A percentile compares a stretch with the other conserved stretches of the same genome.
These are phyloP conservation scores for Boletus semigastroideus DNA, from an alignment of 1,284 basidiomycete species.

Conservation along the genomic window DNA sequence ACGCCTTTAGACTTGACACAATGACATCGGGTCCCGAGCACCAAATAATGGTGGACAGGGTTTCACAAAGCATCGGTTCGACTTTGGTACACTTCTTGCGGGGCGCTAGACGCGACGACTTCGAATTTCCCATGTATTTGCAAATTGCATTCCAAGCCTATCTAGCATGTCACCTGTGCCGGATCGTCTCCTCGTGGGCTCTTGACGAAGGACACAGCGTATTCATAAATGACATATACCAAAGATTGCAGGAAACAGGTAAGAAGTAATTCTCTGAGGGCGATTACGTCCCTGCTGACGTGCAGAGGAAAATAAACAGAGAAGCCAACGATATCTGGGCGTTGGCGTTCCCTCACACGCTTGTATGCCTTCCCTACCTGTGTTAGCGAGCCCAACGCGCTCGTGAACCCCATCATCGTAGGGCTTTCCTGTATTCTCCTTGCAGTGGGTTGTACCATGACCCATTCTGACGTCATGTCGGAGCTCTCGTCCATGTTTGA, in stretches of 20 bases:
- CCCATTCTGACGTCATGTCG: not conserved
- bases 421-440: constrained; percentile 7
- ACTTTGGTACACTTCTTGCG: constrained; percentile 4
- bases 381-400: not conserved
- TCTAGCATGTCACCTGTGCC: not conserved
- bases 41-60: not conserved
- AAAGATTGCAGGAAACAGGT: constrained; percentile 8
- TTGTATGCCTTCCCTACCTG: constrained; percentile 6
- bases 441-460: not conserved
- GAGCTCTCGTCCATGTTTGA: constrained; percentile 7
- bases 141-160: constrained; percentile 13
- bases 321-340: constrained; percentile 13
- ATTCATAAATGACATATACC: constrained; percentile 10
- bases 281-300: not conserved
- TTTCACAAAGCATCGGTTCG: not conserved
- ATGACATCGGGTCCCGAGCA: not conserved
- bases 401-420: not conserved
- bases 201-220: constrained; percentile 1
- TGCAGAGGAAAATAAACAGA: constrained; percentile 5
- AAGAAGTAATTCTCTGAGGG: not conserved
- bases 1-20: constrained; percentile 13
- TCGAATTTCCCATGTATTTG: constrained; percentile 3
- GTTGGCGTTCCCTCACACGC: constrained; percentile 18
- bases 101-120: not conserved
- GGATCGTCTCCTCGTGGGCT: constrained; percentile 14